Conservation (phyloP, 1,284 basidiomycete species). For the Cryptococcus sp. region DNA sequence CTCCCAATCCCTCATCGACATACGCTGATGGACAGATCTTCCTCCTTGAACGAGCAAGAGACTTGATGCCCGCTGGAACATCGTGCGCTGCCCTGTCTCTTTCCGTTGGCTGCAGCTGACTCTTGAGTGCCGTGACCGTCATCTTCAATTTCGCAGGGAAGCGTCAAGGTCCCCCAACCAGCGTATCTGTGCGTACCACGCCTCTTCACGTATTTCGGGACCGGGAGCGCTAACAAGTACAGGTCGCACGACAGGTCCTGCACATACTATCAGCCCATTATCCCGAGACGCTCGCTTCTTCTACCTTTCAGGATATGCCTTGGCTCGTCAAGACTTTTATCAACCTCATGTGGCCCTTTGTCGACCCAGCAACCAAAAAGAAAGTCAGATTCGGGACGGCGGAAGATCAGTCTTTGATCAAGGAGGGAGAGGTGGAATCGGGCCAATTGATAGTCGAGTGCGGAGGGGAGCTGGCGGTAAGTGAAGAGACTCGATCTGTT, state of each 20-base stretch:
- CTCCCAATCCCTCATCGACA: neutral
- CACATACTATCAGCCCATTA: conserved; percentile 28
- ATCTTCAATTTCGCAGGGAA: conserved; percentile 43
- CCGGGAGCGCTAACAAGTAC: neutral
- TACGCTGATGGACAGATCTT: conserved; percentile 37
- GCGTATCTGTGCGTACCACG: conserved; percentile 16
- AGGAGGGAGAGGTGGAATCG: conserved; percentile 18
- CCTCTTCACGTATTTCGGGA: neutral
- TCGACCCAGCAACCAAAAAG: conserved; percentile 32
- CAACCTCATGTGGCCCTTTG: conserved; percentile 41
- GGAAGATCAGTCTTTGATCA: conserved; percentile 16
- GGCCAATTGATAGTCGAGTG: conserved; percentile 26
- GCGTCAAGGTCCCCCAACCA: conserved; percentile 33
- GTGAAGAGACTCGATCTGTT: conserved; percentile 4
- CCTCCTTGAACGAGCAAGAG: conserved; percentile 37
- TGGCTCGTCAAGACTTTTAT: conserved; percentile 37
- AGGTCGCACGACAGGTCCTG: conserved; percentile 25
- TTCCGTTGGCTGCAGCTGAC: neutral
- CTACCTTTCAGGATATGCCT: conserved; percentile 33
- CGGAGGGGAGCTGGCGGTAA: conserved; percentile 31
- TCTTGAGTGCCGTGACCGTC: conserved; percentile 11
- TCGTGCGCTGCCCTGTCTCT: conserved; percentile 18
- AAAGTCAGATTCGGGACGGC: conserved; percentile 25
- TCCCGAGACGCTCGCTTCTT: conserved; percentile 32
- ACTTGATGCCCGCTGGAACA: conserved; percentile 38